Percentiles rank a stretch among this genome's conserved stretches.
Evolutionary conservation across 2,329 filamentous ascomycete genomes (phyloP).

Genomic region (Sporothrix schenckii): DNA sequence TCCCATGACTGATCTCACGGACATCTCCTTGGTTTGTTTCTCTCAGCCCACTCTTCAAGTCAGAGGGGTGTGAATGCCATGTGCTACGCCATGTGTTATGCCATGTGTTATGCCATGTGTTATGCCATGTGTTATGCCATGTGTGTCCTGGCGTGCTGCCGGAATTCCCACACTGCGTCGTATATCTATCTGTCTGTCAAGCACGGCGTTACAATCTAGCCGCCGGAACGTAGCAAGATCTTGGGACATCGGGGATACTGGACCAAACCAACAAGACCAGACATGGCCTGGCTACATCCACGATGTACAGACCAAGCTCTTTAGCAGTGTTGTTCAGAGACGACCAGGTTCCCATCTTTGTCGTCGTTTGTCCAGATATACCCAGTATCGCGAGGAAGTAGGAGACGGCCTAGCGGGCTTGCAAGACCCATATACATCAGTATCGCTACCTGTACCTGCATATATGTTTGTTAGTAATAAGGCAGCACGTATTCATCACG

Average conservation of each 20-base stretch:
- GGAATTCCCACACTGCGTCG: not conserved
- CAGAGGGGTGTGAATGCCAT: not conserved
- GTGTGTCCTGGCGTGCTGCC: not conserved
- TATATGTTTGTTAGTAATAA: not conserved
- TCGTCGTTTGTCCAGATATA: conserved; percentile 1
- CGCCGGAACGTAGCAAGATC: not conserved
- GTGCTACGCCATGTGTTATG: not conserved
- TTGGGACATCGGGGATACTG: not conserved
- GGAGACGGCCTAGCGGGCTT: not conserved
- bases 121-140: not conserved
- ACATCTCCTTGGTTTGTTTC: not conserved
- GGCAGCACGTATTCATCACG: not conserved
- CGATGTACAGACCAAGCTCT: not conserved
- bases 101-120: conserved; percentile 14
- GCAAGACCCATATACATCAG: not conserved
- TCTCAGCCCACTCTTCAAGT: too few relatives aligned
- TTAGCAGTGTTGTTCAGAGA: not conserved
- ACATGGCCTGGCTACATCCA: not conserved
- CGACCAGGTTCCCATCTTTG: not conserved
- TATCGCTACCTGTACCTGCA: not conserved
- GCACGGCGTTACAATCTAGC: not conserved
- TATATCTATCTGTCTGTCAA: conserved; percentile 15
- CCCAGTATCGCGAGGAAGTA: not conserved
- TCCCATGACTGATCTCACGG: not conserved
- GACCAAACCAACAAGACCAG: not conserved